Evolutionary conservation across 345 rosid genomes (phyloP).

Genomic region (Eucalyptus marginata): DNA sequence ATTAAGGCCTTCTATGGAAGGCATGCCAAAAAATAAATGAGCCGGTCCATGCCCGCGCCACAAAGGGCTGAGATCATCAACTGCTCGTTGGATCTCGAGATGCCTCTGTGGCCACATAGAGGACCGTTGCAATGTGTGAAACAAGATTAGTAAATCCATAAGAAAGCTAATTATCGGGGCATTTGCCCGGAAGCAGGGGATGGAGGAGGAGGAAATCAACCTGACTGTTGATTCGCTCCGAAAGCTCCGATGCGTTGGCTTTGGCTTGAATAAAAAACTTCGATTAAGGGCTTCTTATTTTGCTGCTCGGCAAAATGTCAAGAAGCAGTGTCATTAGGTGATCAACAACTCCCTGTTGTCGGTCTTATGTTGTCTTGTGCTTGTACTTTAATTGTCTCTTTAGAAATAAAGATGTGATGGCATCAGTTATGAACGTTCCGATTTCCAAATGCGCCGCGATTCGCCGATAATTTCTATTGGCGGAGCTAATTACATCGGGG

Average conservation of each 20-base stretch:
- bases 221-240: not conserved
- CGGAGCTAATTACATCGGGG: not conserved
- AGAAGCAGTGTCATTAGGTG: not conserved
- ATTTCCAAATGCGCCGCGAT: not conserved
- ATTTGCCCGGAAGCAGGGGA: not conserved
- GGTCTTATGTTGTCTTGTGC: not conserved
- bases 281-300: not conserved
- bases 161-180: not conserved
- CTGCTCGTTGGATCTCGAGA: not conserved
- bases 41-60: no score
- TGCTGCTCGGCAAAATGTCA: not conserved
- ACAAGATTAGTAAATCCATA: not conserved
- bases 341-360: not conserved
- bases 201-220: not conserved
- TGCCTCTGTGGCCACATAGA: not conserved
- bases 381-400: not conserved
- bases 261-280: not conserved
- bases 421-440: not conserved
- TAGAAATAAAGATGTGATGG: not conserved
- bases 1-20: conserved; percentile 45
- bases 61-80: not conserved
- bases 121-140: not conserved
- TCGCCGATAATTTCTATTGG: not conserved
- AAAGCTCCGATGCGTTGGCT: not conserved
- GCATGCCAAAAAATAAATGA: conserved; percentile 31